Evolutionary conservation across 148 eudicot species (phyloP).

Genomic region (Rhododendron kiyosumense): DNA sequence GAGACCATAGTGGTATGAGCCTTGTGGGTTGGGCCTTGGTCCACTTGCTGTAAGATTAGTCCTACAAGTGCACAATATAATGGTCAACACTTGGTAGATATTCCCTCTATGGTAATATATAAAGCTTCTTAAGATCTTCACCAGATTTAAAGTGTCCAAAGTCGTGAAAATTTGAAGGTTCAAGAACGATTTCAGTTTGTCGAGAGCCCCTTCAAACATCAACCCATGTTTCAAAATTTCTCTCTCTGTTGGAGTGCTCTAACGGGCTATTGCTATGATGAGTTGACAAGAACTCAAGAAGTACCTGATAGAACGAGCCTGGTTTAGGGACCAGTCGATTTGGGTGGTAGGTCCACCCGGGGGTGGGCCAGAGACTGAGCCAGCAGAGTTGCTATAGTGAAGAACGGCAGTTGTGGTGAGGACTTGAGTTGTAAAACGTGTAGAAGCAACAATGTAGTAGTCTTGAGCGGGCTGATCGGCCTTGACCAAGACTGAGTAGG

Average conservation of each 20-base stretch:
- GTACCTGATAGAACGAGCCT: constrained; percentile 83
- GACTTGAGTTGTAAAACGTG: constrained; percentile 67
- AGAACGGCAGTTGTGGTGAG: constrained; percentile 62
- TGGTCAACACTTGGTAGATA: not conserved
- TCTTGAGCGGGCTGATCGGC: constrained; percentile 79
- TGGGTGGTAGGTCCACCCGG: constrained; percentile 94
- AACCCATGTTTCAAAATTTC: not conserved
- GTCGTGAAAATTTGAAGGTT: not conserved
- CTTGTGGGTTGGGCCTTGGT: constrained; percentile 98
- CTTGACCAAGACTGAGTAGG: constrained; percentile 80
- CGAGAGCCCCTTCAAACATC: not conserved
- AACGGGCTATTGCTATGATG: not conserved
- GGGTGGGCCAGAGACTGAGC: constrained; percentile 63
- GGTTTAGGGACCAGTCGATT: constrained; percentile 86
- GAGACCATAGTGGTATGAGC: constrained; percentile 94
- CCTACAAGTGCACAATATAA: constrained; percentile 24
- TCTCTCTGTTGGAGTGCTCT: not conserved
- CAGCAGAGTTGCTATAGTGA: constrained; percentile 64
- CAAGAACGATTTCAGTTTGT: not conserved
- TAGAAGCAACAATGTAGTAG: constrained; percentile 78
- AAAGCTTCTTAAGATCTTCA: not conserved
- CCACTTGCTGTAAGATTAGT: constrained; percentile 95
- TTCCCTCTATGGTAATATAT: not conserved
- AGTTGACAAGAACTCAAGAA: not conserved
- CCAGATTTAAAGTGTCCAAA: not conserved